Conservation (phyloP, 2,329 filamentous ascomycete genomes). For the Aspergillus ibericus region DNA sequence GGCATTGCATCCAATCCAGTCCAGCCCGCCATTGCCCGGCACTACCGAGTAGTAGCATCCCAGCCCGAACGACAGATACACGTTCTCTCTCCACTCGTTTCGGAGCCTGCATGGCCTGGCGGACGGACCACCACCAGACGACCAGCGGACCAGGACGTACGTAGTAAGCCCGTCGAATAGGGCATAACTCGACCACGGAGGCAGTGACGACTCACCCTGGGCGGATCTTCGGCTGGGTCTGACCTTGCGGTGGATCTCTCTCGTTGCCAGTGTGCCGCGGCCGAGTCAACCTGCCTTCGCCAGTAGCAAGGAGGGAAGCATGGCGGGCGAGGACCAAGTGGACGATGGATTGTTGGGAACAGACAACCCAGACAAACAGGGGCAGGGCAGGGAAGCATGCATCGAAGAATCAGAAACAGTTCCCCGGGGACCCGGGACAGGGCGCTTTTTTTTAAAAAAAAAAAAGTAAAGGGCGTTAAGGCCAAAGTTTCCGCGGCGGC, state of each 20-base stretch:
- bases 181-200: conserved; percentile 5
- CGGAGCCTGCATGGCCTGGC: conserved; percentile 3
- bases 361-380: neutral
- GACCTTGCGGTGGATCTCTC: conserved; percentile 19
- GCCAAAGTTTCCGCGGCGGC: neutral
- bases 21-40: neutral
- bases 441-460: neutral
- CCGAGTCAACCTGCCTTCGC: conserved; percentile 1
- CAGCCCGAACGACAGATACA: neutral
- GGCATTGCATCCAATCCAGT: neutral
- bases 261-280: conserved; percentile 11
- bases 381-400: neutral
- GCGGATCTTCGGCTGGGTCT: conserved; percentile 21
- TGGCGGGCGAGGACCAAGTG: neutral
- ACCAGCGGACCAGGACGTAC: too few relatives aligned
- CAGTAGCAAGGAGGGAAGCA: neutral
- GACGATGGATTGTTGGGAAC: neutral
- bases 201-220: conserved; percentile 13
- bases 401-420: neutral
- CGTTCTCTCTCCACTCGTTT: conserved; percentile 9
- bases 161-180: neutral
- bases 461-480: neutral
- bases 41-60: too few relatives aligned
- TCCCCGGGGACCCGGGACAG: neutral
- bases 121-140: neutral